Evolutionary conservation across 2,329 filamentous ascomycete species (phyloP), one percentile per base, ranked within the genome.

Genomic region (Rhytidhysteron rufulum): DNA sequence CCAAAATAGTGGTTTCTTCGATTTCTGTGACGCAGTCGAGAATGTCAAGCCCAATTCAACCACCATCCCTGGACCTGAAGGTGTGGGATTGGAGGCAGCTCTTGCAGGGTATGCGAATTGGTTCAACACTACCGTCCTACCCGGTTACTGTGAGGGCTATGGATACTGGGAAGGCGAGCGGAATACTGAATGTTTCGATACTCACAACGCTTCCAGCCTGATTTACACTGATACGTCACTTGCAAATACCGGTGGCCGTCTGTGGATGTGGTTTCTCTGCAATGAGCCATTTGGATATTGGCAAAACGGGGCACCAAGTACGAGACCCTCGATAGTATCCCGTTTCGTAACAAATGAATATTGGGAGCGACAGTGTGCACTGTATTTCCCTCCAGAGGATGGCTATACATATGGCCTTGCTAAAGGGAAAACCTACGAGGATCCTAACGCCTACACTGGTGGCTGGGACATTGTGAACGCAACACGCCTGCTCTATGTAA

Each of bases 211-310:
- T 5, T 66, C 62, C 16, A 77, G 65, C 44, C 65, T 71, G 0
- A 47, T 75, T 2, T 82, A 67, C 59, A 75, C 71, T 4, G 75
- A 83, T 54, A 60, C 54, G 15, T 64, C 60, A 2, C 62, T 75
- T 4, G 48, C 47, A 35, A 81, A 82, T 53, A 39, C 51, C 0
- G 50, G 65, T 24, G 68, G 76, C 47, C 62, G 77, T 0, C 75
- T 79, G 45, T 83, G 78, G 78, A 56, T 67, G 6, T 83, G 79
- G 79, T 71, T 81, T 60, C 67, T 72, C 2, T 83, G 80, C 67
- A 82, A 83, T 53, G 77, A 83, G 55, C 78, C 79, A n/a, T 73
- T 78, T 42, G 73, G 65, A 40, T 78, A 72, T 58, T 81, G 73
- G 70, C 75, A 79, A 55, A 71, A 72, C 44, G 74, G 73, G 16